phyloP scores from a whole-genome alignment of 2,329 filamentous ascomycete genomes.

The Dissoconium aciculare region DNA sequence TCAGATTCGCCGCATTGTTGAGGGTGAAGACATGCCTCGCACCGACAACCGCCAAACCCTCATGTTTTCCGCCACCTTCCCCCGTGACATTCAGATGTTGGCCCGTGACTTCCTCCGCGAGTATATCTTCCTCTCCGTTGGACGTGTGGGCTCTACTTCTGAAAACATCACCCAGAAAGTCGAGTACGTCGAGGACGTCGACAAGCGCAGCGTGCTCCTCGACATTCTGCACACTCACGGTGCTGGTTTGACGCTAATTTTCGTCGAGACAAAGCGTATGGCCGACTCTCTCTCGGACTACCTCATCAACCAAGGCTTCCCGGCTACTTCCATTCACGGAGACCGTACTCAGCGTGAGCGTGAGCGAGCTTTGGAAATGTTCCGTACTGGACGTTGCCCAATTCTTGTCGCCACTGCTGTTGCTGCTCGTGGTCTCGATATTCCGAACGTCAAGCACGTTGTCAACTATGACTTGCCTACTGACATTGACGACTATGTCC shows the following conservation, averaged over 20 bases:
- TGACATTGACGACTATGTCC: conserved; percentile 96
- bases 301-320: conserved; percentile 96
- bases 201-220: conserved; percentile 95
- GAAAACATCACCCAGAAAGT: conserved; percentile 99
- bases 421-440: conserved; percentile 77
- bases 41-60: conserved; percentile 82
- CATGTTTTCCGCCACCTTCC: conserved; percentile 99
- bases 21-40: conserved; percentile 91
- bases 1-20: conserved; percentile 95
- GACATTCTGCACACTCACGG: conserved; percentile 95
- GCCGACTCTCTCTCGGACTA: conserved; percentile 95
- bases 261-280: conserved; percentile 99
- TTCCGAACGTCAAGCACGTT: conserved; percentile 91
- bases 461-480: conserved; percentile 99
- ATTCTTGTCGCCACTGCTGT: conserved; percentile 96
- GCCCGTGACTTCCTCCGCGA: conserved; percentile 98
- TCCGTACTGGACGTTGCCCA: conserved; percentile 87
- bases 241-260: conserved; percentile 81
- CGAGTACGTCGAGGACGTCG: conserved; percentile 88
- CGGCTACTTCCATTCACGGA: conserved; percentile 94
- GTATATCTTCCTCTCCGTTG: conserved; percentile 97
- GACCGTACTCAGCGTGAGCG: conserved; percentile 97
- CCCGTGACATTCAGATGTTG: conserved; percentile 97
- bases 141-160: conserved; percentile 96
- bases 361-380: conserved; percentile 94